Base-by-base conservation (phyloP, 768 basidiomycete genomes). In the Chalciporus piperatus region DNA sequence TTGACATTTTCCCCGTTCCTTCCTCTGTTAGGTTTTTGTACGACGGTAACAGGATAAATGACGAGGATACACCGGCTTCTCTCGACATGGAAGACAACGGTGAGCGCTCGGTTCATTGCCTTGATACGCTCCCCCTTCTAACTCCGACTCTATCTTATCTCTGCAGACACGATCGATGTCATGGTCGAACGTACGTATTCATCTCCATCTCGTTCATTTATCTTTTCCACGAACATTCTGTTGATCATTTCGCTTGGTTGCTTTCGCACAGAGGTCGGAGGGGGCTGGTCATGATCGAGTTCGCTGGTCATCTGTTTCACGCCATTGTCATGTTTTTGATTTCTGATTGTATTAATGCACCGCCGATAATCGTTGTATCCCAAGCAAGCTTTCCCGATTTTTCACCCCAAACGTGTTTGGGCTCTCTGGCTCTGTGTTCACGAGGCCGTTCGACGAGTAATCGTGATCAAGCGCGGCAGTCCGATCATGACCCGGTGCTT, bases 1-100 rank as follows among this genome's bases (percentile, higher is more conserved):
- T 7, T 19, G 8, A 14, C 33, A 35, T 16, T 35, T 3, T 35
- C 13, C 7, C 12, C 9, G 30, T 30, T 10, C 22, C 45, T 56
- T 44, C 32, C n/a, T 32, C 37, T 40, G 47, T 44, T 57, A 97
- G 94, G 58, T 92, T 97, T 72, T 73, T 97, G 71, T 98, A 94
- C 60, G 95, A 97, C 63, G 95, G 94, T 25, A 63, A 70, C 49
- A 80, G 93, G 66, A 91, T 97, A 77, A 77, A 76, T 54, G 92
- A 94, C 41, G 89, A 92, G 14, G 93, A 97, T 61, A 96, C 94
- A 22, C 95, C 94, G 1, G 60, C 74, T 8, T 79, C 83, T 10
- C 77, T 98, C 44, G 92, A 90, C 8, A 91, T 97, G 88, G 91
- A 96, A 59, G 89, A 91, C 57, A 86, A 87, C 45, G 89, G 93